These are phyloP conservation scores for Lepidium sativum DNA, from an alignment of 345 rosid genomes.

Conservation along the genomic window DNA sequence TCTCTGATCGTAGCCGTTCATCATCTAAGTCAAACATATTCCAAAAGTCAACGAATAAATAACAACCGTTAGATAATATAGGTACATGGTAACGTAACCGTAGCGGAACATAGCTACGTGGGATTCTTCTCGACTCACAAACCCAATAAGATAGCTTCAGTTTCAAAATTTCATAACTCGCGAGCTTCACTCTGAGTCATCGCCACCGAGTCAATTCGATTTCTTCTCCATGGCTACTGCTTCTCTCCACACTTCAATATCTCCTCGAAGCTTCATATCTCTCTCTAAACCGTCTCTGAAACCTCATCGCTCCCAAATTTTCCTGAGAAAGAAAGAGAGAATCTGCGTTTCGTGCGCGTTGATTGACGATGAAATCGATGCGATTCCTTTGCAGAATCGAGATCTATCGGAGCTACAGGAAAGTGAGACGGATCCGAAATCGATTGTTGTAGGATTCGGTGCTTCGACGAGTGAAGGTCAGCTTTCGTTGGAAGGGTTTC, in stretches of 20 bases:
- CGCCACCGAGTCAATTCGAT: constrained; percentile 29
- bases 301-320: constrained; percentile 22
- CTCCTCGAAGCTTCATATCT: constrained; percentile 45
- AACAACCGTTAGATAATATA: not conserved
- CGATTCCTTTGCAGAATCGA: constrained; percentile 52
- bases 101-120: constrained; percentile 2
- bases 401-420: constrained; percentile 51
- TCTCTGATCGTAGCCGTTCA: constrained; percentile 6
- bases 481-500: constrained; percentile 71
- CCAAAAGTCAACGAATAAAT: not conserved
- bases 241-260: constrained; percentile 39
- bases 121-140: not conserved
- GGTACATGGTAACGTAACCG: not conserved
- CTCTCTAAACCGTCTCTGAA: constrained; percentile 40
- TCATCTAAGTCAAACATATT: not conserved
- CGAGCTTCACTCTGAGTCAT: constrained; percentile 6
- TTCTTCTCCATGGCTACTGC: constrained; percentile 61
- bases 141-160: constrained; percentile 6
- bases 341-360: constrained; percentile 36
- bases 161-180: constrained; percentile 11
- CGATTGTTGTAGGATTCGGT: constrained; percentile 58
- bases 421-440: constrained; percentile 44
- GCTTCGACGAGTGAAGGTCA: constrained; percentile 43
- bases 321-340: constrained; percentile 35
- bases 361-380: constrained; percentile 46